phyloP scores from a whole-genome alignment of 805 yeast genomes.

The Ogataea dorogensis region DNA sequence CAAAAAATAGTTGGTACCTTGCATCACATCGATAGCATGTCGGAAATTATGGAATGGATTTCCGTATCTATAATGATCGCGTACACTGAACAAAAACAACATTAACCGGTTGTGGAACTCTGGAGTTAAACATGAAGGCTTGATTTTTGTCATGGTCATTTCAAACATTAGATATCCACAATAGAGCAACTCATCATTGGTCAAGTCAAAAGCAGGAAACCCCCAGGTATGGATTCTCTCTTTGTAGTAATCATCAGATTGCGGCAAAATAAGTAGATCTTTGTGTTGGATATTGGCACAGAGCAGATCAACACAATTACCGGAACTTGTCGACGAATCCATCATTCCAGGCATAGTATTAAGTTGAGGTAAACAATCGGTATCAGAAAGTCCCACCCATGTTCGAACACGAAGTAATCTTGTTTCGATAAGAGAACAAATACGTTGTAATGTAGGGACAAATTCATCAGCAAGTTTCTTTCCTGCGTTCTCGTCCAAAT shows the following conservation, averaged over 20 bases:
- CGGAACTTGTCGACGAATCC: neutral
- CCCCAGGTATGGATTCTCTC: constrained; percentile 55
- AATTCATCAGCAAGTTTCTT: constrained; percentile 3
- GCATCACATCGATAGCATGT: constrained; percentile 94
- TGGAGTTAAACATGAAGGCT: no score
- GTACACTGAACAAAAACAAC: constrained; percentile 60
- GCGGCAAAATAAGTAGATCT: constrained; percentile 25
- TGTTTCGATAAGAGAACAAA: constrained; percentile 16
- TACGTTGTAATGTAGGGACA: constrained; percentile 11
- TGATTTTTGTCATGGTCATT: no score
- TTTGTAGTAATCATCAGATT: constrained; percentile 25
- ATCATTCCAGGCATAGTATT: constrained; percentile 37
- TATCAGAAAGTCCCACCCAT: constrained; percentile 40
- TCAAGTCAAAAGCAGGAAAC: constrained; percentile 65
- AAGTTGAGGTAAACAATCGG: constrained; percentile 23
- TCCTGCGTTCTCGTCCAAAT: constrained; percentile 2
- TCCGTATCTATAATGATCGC: constrained; percentile 78
- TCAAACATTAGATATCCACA: constrained; percentile 57
- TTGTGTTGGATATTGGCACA: constrained; percentile 32
- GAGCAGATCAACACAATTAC: constrained; percentile 12
- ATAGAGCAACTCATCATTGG: constrained; percentile 63
- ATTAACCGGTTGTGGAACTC: constrained; percentile 43
- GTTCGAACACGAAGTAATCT: constrained; percentile 39
- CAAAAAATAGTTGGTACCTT: constrained; percentile 74
- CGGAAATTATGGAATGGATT: constrained; percentile 94